These are phyloP conservation scores for Helotiales sp. DNA, from an alignment of 2,329 filamentous ascomycete genomes.

Conservation along the genomic window DNA sequence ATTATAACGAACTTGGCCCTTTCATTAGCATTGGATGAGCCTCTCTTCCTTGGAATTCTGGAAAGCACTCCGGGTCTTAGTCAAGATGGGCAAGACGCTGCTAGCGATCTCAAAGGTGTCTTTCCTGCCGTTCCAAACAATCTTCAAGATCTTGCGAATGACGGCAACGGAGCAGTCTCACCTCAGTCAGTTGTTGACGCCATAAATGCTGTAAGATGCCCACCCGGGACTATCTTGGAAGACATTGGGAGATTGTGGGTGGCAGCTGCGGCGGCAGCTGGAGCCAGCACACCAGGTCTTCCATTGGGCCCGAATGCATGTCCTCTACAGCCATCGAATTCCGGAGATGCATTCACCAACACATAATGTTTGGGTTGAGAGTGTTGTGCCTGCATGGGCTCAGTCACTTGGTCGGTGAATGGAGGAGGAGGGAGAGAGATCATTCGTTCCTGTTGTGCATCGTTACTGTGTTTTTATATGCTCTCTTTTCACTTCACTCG, in stretches of 20 bases:
- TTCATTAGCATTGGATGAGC: background rate
- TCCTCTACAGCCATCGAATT: background rate
- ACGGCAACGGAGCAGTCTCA: background rate
- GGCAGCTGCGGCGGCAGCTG: conserved; percentile 2
- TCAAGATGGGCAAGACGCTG: background rate
- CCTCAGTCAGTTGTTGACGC: background rate
- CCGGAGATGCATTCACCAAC: conserved; percentile 3
- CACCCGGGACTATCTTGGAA: conserved; percentile 1
- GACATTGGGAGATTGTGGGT: conserved; percentile 7
- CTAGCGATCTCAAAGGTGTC: background rate
- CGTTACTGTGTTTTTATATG: too few species aligned
- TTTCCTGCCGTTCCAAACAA: conserved; percentile 4
- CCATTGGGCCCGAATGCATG: background rate
- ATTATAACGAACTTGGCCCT: background rate
- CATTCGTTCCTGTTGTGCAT: too few species aligned
- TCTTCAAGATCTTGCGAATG: background rate
- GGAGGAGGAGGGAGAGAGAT: too few species aligned
- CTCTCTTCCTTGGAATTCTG: conserved; percentile 2
- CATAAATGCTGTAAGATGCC: conserved; percentile 4
- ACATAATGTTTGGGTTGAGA: too few species aligned
- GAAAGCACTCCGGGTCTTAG: conserved; percentile 2
- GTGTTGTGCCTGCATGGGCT: too few species aligned
- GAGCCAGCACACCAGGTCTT: background rate
- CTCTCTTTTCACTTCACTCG: too few species aligned
- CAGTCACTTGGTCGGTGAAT: too few species aligned